phyloP scores from a whole-genome alignment of 2,329 filamentous ascomycete species.

The Diaporthe caulivora region DNA sequence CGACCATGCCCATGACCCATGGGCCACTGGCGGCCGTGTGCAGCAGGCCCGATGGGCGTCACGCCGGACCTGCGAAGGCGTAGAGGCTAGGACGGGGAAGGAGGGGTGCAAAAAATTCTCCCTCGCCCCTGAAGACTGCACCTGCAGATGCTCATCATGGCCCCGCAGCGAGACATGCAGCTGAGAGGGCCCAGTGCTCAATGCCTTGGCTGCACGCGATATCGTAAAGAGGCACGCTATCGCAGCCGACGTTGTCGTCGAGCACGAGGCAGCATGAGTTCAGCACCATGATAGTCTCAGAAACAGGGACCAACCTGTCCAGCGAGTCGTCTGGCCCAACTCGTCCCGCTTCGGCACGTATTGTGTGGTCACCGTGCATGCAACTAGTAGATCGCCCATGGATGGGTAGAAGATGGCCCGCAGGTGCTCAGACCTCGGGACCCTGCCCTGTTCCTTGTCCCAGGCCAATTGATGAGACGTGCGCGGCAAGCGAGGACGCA shows the following conservation, averaged over 20 bases:
- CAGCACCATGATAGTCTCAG: slow-evolving; percentile 15
- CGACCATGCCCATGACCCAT: slow-evolving; percentile 19
- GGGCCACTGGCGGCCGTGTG: slow-evolving; percentile 11
- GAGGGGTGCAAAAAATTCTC: slow-evolving; percentile 18
- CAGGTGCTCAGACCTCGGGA: slow-evolving; percentile 32
- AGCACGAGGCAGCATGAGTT: slow-evolving; percentile 8
- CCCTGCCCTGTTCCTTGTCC: slow-evolving; percentile 9
- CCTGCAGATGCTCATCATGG: slow-evolving; percentile 26
- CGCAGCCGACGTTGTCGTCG: slow-evolving; percentile 4
- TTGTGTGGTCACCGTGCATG: slow-evolving; percentile 30
- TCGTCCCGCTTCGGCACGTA: slow-evolving; percentile 34
- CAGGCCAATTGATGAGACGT: slow-evolving; percentile 37
- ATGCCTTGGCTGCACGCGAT: slow-evolving; percentile 38
- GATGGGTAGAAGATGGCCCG: slow-evolving; percentile 10
- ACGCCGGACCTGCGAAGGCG: slow-evolving; percentile 8
- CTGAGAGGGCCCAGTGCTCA: slow-evolving; percentile 30
- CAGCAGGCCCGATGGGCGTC: slow-evolving; percentile 18
- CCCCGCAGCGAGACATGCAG: slow-evolving; percentile 31
- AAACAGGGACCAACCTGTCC: slow-evolving; percentile 25
- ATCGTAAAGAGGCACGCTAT: slow-evolving; percentile 26
- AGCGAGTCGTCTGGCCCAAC: slow-evolving; percentile 9
- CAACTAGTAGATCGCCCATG: slow-evolving; percentile 16
- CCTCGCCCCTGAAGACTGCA: slow-evolving; percentile 31
- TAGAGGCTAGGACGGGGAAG: slow-evolving; percentile 8
- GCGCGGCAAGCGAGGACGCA: slow-evolving; percentile 33